Evolutionary conservation across 2,329 filamentous ascomycete genomes (phyloP), one percentile per base, ranked within the genome.

Genomic region (Basipetospora chlamydospora): DNA sequence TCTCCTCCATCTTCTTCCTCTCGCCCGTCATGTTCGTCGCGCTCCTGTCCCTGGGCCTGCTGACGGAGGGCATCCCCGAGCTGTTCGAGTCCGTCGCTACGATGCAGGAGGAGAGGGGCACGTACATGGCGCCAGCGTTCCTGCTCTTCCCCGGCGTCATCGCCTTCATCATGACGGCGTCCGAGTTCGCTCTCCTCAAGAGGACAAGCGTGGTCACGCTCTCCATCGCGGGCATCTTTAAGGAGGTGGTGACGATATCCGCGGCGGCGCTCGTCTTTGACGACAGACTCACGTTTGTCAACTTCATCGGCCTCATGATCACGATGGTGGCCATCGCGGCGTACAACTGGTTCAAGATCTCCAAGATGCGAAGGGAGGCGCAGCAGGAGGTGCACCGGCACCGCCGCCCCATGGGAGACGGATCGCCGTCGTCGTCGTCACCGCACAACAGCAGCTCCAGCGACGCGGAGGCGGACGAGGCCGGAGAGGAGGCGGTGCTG

Each of bases 221-320:
- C 31, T 92, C 82, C 35, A 95, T 98, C 47, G 93, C 87, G 43
- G 90, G 90, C 42, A 96, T 98, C 43, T 96, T 98, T 67, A 98
- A 98, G 56, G 90, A 98, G 61, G 90, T 96, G 28, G 78, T 98
- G 38, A 98, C 90, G 11, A 96, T 98, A 49, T 79, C 75, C 28
- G 86, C 85, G 1, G 88, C 88, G 0, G 81, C 85, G 7, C 56
- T 92, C 20, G 76, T 94, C 4, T 98, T 95, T 62, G 73, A 90
- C 48, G 90, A 98, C 53, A 73, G 71, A 33, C 71, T 98, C 31
- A 95, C 87, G 0, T 64, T 78, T 0, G 74, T 98, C 62, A 98
- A 98, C 55, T 63, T 95, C 8, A 71, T 80, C 12, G 90, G 90
- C 6, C 64, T 98, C 10, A 52, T 92, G n/a, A 76, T 93, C 34